Evolutionary conservation across 2,329 filamentous ascomycete species (phyloP).

Genomic region (Aspergillus jensenii): DNA sequence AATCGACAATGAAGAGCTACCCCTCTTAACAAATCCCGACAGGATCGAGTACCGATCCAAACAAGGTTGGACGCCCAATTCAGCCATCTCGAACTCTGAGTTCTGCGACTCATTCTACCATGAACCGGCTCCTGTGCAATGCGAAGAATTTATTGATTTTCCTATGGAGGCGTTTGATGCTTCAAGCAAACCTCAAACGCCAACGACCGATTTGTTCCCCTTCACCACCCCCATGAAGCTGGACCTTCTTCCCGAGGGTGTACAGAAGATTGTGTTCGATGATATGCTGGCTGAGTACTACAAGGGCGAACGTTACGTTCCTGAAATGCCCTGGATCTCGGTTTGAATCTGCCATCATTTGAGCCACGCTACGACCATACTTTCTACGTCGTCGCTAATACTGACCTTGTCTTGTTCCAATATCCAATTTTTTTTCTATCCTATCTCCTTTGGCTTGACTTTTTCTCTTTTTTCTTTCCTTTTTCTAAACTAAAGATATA

Average conservation of each 20-base stretch:
- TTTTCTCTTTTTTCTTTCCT: neutral
- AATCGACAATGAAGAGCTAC: neutral
- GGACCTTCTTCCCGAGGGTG: neutral
- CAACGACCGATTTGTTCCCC: neutral
- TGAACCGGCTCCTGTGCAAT: neutral
- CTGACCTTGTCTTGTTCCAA: neutral
- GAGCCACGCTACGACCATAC: neutral
- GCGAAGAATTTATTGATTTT: neutral
- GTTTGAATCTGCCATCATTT: too few relatives aligned
- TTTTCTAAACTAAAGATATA: neutral
- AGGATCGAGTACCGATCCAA: neutral
- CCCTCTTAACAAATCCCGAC: neutral
- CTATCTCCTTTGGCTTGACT: neutral
- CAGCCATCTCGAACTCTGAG: neutral
- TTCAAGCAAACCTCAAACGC: neutral
- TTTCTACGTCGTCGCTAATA: neutral
- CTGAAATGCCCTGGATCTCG: constrained; percentile 1
- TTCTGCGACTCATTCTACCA: neutral
- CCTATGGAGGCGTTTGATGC: neutral
- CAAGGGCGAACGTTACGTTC: neutral
- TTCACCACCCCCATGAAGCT: neutral
- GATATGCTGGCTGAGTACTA: constrained; percentile 1
- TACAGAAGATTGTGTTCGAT: neutral
- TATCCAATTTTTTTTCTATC: neutral
- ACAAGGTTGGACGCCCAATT: neutral